Base-by-base conservation (phyloP, 1,284 basidiomycete genomes). In the Leucoagaricus sp. region DNA sequence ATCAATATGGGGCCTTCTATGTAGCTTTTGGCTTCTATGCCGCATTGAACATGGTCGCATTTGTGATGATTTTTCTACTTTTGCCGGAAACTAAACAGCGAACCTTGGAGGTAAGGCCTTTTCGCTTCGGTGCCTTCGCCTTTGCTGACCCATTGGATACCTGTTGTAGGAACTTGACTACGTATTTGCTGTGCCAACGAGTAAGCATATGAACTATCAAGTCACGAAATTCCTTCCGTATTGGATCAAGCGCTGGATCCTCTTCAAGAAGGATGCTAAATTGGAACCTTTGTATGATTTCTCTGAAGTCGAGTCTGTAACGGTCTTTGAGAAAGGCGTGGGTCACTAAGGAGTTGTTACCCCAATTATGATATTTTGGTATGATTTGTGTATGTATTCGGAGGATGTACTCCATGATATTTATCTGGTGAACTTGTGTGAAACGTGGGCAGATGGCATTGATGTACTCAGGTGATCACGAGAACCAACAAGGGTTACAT, bases 81-180 rank as follows among this genome's bases (percentile, higher is more conserved):
- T 69, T 86, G 51, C 85, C 81, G 74, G 87, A 90, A 77, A 91
- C 89, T 9, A 90, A 88, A 69, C 79, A 84, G 61, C 76, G 85
- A 31, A 86, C 87, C 0, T 77, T 91, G 2, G 78, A 80, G 40
- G 40, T 41, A 41, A 19, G n/a, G 8, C n/a, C 23, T n/a, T n/a
- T n/a, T n/a, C n/a, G n/a, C n/a, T n/a, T n/a, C n/a, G n/a, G n/a
- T 12, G 13, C 17, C 12, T 4, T 41, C 7, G 23, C 40, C 12
- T 41, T 21, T 3, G 15, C 23, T 41, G n/a, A 41, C 19, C 17
- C 19, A 41, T 41, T n/a, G n/a, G n/a, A n/a, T n/a, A n/a, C 19
- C 23, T 21, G 8, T n/a, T 21, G 23, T 41, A 41, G 63, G 78
- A 75, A 62, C 70, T 77, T 13, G 72, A 73, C 64, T 78, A 77